Evolutionary conservation across 2,329 filamentous ascomycete genomes (phyloP), one percentile per base, ranked within the genome.

Genomic region (Leptographium lundbergii): DNA sequence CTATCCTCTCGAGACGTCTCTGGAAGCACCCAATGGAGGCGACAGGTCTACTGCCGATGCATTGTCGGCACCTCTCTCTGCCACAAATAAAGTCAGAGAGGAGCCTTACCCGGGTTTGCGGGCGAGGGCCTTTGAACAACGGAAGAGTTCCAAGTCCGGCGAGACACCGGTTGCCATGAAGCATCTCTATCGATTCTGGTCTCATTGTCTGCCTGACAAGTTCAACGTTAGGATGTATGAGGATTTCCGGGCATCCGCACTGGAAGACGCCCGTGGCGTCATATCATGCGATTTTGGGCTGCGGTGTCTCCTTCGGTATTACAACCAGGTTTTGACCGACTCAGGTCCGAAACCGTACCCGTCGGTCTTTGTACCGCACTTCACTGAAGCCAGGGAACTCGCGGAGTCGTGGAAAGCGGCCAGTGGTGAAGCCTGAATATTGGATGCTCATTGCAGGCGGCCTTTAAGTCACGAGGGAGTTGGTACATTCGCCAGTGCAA

Each of bases 151-250:
- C 39, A 62, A 68, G 29, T 39, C 65, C 22, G 69, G 71, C 54
- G 70, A 76, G 59, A 71, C 69, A 47, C 78, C 80, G 55, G 73
- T 76, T 61, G 78, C 84, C 66, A 84, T 87, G 77, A 78, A 82
- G 67, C 77, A 82, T 60, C 78, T 89, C 34, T 90, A 89, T 73
- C 79, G 84, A 63, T 88, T 88, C 73, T 91, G 87, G 86, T 82
- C 83, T 24, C 81, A 86, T 69, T 88, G 87, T 68, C 77, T 91
- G 63, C 79, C 84, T 63, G 78, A 82, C 66, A 85, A 87, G 72
- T 90, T 91, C 78, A 88, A 91, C 70, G 76, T 78, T 60, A 76
- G 75, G 68, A 88, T 91, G 82, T 91, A 91, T 73, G 75, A 81
- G 68, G 87, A 91, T 69, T 90, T 91, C 73, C 81, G 82, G 63